Evolutionary conservation across 257 asterid genomes (phyloP).

Genomic region (Mentha longifolia): DNA sequence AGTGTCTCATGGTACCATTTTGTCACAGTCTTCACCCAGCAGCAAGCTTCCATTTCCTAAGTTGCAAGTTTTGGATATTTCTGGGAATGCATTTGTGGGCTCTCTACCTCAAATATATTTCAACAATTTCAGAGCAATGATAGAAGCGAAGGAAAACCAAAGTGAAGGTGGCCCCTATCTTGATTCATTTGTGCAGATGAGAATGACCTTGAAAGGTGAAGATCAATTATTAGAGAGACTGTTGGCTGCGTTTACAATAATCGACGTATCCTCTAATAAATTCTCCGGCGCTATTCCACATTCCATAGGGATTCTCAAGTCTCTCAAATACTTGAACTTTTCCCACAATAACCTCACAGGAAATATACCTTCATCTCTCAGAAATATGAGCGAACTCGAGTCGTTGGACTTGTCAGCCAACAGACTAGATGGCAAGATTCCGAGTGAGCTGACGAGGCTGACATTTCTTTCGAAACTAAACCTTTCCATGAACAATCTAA

Average conservation of each 20-base stretch:
- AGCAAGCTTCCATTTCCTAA: conserved; percentile 15
- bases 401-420: conserved; percentile 34
- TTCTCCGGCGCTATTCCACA: conserved; percentile 17
- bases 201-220: not conserved
- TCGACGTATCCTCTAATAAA: conserved; percentile 25
- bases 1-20: not conserved
- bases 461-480: conserved; percentile 21
- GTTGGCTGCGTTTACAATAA: not conserved
- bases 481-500: conserved; percentile 25
- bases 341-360: conserved; percentile 23
- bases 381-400: conserved; percentile 23
- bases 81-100: conserved; percentile 36
- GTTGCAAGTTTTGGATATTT: conserved; percentile 31
- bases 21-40: too few species aligned
- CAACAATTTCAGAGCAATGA: conserved; percentile 33
- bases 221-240: not conserved
- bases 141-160: not conserved
- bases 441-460: not conserved
- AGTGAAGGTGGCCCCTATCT: rapidly evolving
- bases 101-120: conserved; percentile 27
- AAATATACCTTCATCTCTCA: conserved; percentile 2
- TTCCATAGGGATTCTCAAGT: not conserved
- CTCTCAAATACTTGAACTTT: conserved; percentile 16
- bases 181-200: not conserved
- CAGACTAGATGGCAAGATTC: conserved; percentile 26